Base-by-base conservation (phyloP, 352 stramenopile genomes). In the Pythium sukuiense region DNA sequence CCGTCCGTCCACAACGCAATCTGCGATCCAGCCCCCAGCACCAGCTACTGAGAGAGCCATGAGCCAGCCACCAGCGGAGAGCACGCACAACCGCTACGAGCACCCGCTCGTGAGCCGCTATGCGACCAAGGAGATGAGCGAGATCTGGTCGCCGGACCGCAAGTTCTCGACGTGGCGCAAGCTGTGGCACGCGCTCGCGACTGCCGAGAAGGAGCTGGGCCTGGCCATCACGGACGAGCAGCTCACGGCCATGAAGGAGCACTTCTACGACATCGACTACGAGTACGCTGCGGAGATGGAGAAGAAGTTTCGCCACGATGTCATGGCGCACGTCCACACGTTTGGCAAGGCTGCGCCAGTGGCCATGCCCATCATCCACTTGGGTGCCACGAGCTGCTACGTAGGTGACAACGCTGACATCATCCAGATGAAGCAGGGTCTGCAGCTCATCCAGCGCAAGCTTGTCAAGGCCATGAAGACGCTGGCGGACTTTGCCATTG, bases 121-220 rank as follows among this genome's bases (percentile, higher is more conserved):
- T 79, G 97, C 97, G 43, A 99, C 97, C 53, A 99, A 99, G 74
- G 97, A 99, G 81, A 99, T 99, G 97, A 99, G 94, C 71, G 97
- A 97, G 72, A 92, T 99, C 60, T 99, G 96, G 91, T 99, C 94
- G 35, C 97, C 97, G 0, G 91, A 98, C 74, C 98, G 96, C 85
- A 99, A 99, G 83, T 99, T 99, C 81, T 98, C 96, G 52, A 99
- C 97, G 37, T 99, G 97, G 97, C 86, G 97, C 69, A 95, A 98
- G 74, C 80, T 99, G 35, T 99, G 97, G 97, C 91, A 99, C 53
- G 97, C 97, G 45, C 85, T 99, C 60, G 97, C 97, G 20, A 97
- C 89, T 26, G 94, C 96, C 32, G 96, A 99, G 80, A 95, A 99
- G 87, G 93, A 99, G 75, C 80, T 99, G 16, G 97, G 97, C 8